Evolutionary conservation across 345 rosid species (phyloP), one percentile per base, ranked within the genome.

Genomic region (Lenwebbia sp.): DNA sequence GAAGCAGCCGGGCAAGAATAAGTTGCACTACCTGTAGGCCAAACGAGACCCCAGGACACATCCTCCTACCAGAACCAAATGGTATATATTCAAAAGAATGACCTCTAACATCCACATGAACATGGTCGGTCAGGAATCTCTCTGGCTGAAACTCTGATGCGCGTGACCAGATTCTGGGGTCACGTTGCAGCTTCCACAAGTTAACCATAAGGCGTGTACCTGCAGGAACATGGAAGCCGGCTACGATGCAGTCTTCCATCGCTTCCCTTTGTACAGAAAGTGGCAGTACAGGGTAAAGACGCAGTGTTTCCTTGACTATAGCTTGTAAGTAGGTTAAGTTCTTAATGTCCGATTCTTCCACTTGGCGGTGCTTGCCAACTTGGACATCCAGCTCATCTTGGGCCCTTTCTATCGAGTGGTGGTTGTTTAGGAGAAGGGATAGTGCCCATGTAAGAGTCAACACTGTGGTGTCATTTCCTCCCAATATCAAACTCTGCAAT

Each of bases 401-500:
- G 49, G 83, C 89, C 84, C 85, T 89, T 47, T 78, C 49, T 13
- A 91, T 76, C 47, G 65, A 54, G 9, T 85, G 52, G 12, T 47
- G 90, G 88, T 91, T 85, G 88, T 90, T 90, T 15, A 90, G 88
- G 21, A 92, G 84, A 37, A 91, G 75, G 14, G 92, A 90, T 13
- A 92, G 51, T 26, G 90, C 86, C 94, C 92, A 91, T 60, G 82
- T 86, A 28, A 91, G 84, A 41, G 91, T 86, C 74, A 90, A 52
- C 53, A 88, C 87, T 26, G 89, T 87, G 10, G 95, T 89, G 23
- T 93, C 94, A 13, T 88, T 86, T n/a, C 93, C 93, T 13, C 93
- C 92, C 41, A 91, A 54, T 1, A 94, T 86, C 75, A 94, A 89
- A 84, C 90, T 92, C 97, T 94, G 86, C 86, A 60, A 87, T 74